These are phyloP conservation scores for Alternaria novae-zelandiae DNA, from an alignment of 2,329 filamentous ascomycete species.

Conservation along the genomic window DNA sequence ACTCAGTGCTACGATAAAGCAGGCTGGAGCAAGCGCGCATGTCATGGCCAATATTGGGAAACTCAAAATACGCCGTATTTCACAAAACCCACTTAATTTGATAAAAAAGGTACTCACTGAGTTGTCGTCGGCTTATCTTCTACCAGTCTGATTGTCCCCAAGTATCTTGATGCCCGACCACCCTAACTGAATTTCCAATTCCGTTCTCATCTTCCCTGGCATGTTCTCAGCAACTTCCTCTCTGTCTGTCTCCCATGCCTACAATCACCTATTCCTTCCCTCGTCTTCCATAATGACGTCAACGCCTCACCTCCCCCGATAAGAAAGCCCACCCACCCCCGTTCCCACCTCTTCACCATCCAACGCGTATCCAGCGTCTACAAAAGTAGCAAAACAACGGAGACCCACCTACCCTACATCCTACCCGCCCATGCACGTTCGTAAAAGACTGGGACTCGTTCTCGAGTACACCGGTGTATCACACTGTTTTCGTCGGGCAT, in stretches of 20 bases:
- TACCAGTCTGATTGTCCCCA: background rate
- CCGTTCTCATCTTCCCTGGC: rapidly evolving
- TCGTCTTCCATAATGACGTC: background rate
- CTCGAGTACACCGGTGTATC: no score
- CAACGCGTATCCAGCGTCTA: background rate
- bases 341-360: no score
- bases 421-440: background rate
- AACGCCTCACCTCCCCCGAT: background rate
- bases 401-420: background rate
- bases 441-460: background rate
- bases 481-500: no score
- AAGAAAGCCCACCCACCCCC: background rate
- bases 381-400: background rate
- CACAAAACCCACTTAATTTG: background rate
- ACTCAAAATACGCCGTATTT: background rate
- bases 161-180: background rate
- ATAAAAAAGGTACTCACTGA: background rate
- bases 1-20: background rate
- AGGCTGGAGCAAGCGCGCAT: background rate
- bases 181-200: rapidly evolving
- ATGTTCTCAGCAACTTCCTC: no score
- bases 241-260: no score
- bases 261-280: no score
- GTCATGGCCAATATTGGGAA: background rate
- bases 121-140: background rate